Conservation (phyloP, 208 protist genomes). For the Herpetomonas tarakana region DNA sequence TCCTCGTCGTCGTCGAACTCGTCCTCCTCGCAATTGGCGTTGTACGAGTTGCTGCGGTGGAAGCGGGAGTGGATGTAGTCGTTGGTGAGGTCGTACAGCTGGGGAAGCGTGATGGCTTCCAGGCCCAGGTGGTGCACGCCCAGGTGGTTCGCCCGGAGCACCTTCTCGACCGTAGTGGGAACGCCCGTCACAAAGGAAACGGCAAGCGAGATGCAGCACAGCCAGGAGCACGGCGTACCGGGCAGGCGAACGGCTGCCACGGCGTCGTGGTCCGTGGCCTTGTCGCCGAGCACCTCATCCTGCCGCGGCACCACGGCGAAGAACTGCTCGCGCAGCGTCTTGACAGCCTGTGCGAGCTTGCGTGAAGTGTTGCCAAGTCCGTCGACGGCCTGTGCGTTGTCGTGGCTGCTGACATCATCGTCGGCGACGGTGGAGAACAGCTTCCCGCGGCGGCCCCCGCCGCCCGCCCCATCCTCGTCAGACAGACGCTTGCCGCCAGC, state of each 20-base stretch:
- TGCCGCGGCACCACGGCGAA: slow-evolving; percentile 47
- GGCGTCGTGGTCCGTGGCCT: slow-evolving; percentile 24
- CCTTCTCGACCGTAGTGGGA: slow-evolving; percentile 69
- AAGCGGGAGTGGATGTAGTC: slow-evolving; percentile 79
- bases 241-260: slow-evolving; percentile 38
- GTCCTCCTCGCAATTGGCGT: slow-evolving; percentile 18
- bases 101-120: slow-evolving; percentile 72
- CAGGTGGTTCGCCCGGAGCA: slow-evolving; percentile 80
- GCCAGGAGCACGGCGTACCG: slow-evolving; percentile 76
- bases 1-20: slow-evolving; percentile 64
- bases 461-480: slow-evolving; percentile 5
- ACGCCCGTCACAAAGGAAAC: slow-evolving; percentile 73
- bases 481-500: background rate
- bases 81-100: slow-evolving; percentile 78
- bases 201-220: slow-evolving; percentile 70
- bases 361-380: slow-evolving; percentile 24
- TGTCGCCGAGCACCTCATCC: slow-evolving; percentile 24
- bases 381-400: slow-evolving; percentile 29
- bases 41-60: slow-evolving; percentile 25
- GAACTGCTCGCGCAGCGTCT: slow-evolving; percentile 51
- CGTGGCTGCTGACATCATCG: background rate
- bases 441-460: background rate
- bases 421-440: background rate
- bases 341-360: slow-evolving; percentile 24
- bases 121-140: slow-evolving; percentile 79